Base-by-base conservation (phyloP, 164 flowering plant species). In the Buxus sempervirens region DNA sequence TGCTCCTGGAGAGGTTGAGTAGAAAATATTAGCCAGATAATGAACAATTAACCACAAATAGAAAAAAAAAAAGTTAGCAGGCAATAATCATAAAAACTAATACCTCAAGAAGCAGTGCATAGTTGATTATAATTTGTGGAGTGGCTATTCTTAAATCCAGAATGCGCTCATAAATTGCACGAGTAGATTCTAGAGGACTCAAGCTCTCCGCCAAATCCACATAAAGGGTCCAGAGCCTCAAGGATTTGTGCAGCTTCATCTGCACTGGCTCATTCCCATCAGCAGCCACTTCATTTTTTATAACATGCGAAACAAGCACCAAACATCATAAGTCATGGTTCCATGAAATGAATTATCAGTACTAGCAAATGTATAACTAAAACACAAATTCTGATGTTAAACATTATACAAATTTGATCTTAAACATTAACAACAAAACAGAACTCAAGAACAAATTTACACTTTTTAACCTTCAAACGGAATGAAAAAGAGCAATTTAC, bases 201-300 rank as follows among this genome's bases (percentile, higher is more conserved):
- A 95, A 51, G 71, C 95, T 85, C 81, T 94, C 98, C 77, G 90
- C 99, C 75, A 95, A 71, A 75, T 95, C 99, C 26, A 87, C 92
- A 75, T 88, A 94, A 68, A 94, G 88, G 20, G 90, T 75, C 97
- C 98, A 94, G 24, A 91, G 74, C 69, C 88, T 82, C 74, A 94
- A 84, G 54, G 96, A 91, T 61, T 76, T 91, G 66, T 91, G 92
- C 76, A 91, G 66, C 81, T 85, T 95, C 81, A 95, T 95, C 82
- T 95, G 98, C 49, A 92, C 97, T 0, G 98, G 98, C 72, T 84
- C 92, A 73, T 84, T 80, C 15, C 97, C 97, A 84, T 89, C 97
- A 77, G 94, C 93, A 82, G 96, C 96, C 78, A 95, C 98, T 94
- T 88, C 67, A 70, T 20, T 18, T 9, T 27, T 28, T 32, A 60